These are phyloP conservation scores for Drosera spatulata DNA, from an alignment of 179 eudicot genomes.

Conservation along the genomic window DNA sequence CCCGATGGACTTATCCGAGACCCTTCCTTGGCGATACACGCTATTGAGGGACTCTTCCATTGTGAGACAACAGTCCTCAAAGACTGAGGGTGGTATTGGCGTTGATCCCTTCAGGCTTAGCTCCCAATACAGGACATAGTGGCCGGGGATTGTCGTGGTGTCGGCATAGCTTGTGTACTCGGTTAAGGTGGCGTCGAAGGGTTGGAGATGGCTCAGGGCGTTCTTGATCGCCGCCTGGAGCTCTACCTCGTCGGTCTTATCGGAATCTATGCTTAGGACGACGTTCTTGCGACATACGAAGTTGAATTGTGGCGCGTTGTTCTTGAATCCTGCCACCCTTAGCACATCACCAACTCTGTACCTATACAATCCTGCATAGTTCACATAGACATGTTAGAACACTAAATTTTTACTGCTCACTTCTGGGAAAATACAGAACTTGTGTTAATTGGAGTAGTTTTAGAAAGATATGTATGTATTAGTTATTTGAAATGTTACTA, in stretches of 20 bases:
- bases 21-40: constrained; percentile 75
- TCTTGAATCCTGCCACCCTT: constrained; percentile 44
- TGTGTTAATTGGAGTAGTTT: too few relatives aligned
- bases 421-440: too few relatives aligned
- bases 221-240: constrained; percentile 64
- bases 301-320: constrained; percentile 17
- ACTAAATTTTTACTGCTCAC: too few relatives aligned
- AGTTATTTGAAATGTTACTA: too few relatives aligned
- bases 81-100: constrained; percentile 46
- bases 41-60: constrained; percentile 76
- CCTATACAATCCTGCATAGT: constrained; percentile 51
- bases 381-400: neutral
- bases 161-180: constrained; percentile 93
- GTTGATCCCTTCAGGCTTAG: constrained; percentile 33
- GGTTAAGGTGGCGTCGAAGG: constrained; percentile 41
- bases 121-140: constrained; percentile 41
- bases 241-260: constrained; percentile 90
- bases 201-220: constrained; percentile 44
- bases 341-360: constrained; percentile 85
- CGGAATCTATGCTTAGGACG: constrained; percentile 74
- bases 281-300: constrained; percentile 84
- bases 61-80: constrained; percentile 69
- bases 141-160: neutral
- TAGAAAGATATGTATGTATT: too few relatives aligned
- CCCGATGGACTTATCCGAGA: constrained; percentile 71